These are phyloP conservation scores for Peronospora farinosa DNA, from an alignment of 352 stramenopile species.

Conservation along the genomic window DNA sequence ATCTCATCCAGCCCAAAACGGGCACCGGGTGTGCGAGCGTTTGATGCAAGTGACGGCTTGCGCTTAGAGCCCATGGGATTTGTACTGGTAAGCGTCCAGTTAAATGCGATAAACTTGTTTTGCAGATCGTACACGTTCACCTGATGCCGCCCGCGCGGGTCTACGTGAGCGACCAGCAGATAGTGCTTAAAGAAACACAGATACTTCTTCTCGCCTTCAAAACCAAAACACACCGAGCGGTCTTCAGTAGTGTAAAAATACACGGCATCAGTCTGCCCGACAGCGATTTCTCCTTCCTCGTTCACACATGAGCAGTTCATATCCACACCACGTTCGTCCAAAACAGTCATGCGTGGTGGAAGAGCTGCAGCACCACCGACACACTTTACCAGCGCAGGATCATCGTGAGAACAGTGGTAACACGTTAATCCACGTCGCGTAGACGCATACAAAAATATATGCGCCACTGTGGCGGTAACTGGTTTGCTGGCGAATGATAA, in stretches of 20 bases:
- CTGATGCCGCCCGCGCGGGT: constrained; percentile 73
- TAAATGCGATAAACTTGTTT: constrained; percentile 91
- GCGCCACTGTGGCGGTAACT: constrained; percentile 46
- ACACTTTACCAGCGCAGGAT: constrained; percentile 69
- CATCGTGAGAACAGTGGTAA: constrained; percentile 82
- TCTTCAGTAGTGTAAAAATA: constrained; percentile 89
- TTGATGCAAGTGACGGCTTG: constrained; percentile 30
- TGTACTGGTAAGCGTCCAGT: constrained; percentile 79
- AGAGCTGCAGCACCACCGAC: constrained; percentile 49
- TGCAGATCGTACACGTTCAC: constrained; percentile 89
- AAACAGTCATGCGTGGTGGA: constrained; percentile 61
- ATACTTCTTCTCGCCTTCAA: constrained; percentile 85
- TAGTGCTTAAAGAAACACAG: constrained; percentile 87
- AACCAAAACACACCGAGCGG: constrained; percentile 80
- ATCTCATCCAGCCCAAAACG: constrained; percentile 81
- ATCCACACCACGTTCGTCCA: constrained; percentile 80
- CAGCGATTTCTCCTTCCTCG: constrained; percentile 76
- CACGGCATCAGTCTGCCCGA: constrained; percentile 79
- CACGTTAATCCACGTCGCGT: constrained; percentile 73
- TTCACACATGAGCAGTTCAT: constrained; percentile 79
- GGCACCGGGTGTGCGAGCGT: constrained; percentile 39
- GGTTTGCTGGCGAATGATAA: constrained; percentile 79
- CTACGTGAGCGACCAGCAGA: constrained; percentile 73
- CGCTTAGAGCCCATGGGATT: constrained; percentile 28
- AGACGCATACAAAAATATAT: constrained; percentile 77